Evolutionary conservation across 257 asterid species (phyloP).

Genomic region (Salvia splendens): DNA sequence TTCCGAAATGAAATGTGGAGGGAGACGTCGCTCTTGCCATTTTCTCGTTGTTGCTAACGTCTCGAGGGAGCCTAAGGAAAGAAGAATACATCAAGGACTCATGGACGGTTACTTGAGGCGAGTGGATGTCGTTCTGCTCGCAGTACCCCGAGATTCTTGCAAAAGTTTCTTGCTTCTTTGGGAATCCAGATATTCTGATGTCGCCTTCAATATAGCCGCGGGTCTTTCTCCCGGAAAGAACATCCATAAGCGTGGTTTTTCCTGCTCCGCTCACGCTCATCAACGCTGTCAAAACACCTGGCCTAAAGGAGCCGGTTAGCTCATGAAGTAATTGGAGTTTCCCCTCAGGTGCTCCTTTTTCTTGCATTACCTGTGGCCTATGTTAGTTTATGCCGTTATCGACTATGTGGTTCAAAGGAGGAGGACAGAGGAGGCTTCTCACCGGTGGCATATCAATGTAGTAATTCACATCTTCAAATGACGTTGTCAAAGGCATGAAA

Average conservation of each 20-base stretch:
- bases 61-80: slow-evolving; percentile 56
- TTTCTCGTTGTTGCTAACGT: slow-evolving; percentile 52
- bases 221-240: slow-evolving; percentile 65
- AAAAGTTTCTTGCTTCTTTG: slow-evolving; percentile 64
- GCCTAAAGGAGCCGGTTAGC: slow-evolving; percentile 69
- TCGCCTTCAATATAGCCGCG: slow-evolving; percentile 69
- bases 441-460: slow-evolving; percentile 61
- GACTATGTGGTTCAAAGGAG: not conserved
- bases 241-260: slow-evolving; percentile 76
- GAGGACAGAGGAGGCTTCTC: slow-evolving; percentile 23
- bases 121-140: slow-evolving; percentile 68
- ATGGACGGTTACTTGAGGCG: slow-evolving; percentile 66
- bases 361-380: slow-evolving; percentile 51
- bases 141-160: slow-evolving; percentile 76
- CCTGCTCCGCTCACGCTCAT: slow-evolving; percentile 88
- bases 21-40: slow-evolving; percentile 36
- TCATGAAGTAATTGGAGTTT: slow-evolving; percentile 57
- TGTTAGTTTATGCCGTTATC: not conserved
- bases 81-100: slow-evolving; percentile 69
- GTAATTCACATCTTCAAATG: slow-evolving; percentile 54
- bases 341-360: slow-evolving; percentile 53
- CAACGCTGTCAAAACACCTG: slow-evolving; percentile 70
- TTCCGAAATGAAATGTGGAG: slow-evolving; percentile 2
- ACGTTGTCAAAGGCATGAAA: slow-evolving; percentile 57
- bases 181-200: slow-evolving; percentile 65